phyloP scores from a whole-genome alignment of 352 stramenopile genomes.

The Aphanomyces cochlioides region DNA sequence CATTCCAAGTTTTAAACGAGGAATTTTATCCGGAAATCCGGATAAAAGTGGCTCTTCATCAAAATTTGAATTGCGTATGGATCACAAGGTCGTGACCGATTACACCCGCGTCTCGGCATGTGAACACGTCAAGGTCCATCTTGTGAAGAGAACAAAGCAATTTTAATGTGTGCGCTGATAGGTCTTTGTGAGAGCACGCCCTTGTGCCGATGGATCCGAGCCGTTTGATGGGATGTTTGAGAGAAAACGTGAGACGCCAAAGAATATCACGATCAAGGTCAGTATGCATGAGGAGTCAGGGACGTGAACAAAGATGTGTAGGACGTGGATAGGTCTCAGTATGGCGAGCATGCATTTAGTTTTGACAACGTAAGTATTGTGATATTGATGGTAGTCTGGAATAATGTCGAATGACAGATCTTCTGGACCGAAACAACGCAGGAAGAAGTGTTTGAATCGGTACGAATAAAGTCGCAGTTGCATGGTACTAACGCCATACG shows the following conservation, averaged over 20 bases:
- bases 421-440: conserved; percentile 81
- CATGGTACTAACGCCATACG: background rate
- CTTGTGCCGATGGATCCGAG: conserved; percentile 65
- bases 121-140: conserved; percentile 66
- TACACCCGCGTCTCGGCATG: conserved; percentile 76
- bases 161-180: conserved; percentile 19
- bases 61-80: conserved; percentile 39
- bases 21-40: too few species aligned
- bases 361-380: conserved; percentile 60
- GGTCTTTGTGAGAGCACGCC: conserved; percentile 73
- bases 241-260: conserved; percentile 64
- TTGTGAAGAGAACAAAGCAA: background rate
- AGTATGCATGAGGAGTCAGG: background rate
- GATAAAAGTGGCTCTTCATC: too few species aligned
- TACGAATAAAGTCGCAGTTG: conserved; percentile 27
- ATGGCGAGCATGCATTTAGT: conserved; percentile 81
- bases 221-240: conserved; percentile 81
- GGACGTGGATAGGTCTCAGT: conserved; percentile 81
- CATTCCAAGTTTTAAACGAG: too few species aligned
- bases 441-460: conserved; percentile 63
- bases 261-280: conserved; percentile 83
- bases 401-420: conserved; percentile 40
- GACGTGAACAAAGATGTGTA: conserved; percentile 28
- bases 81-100: conserved; percentile 83
- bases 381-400: background rate